A percentile compares a stretch with the other conserved stretches of the same genome.
Conservation (phyloP, 176 grass and related monocot species). For the Bolboschoenus planiculmis region DNA sequence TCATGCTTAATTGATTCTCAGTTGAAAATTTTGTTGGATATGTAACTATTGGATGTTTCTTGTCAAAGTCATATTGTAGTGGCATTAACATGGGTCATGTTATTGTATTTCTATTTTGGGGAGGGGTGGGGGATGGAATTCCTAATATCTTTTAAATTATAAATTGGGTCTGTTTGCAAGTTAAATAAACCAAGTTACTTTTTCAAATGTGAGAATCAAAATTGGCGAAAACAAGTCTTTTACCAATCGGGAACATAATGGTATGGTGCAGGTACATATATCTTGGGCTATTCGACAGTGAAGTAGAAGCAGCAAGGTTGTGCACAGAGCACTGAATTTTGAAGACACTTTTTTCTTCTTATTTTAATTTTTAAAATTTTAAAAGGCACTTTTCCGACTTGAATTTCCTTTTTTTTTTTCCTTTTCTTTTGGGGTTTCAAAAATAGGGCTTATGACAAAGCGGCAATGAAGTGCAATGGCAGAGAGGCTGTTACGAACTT, state of each 20-base stretch:
- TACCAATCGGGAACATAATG: constrained; percentile 50
- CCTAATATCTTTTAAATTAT: not conserved
- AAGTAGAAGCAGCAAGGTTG: constrained; percentile 99
- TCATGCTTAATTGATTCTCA: constrained; percentile 7
- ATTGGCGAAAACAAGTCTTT: constrained; percentile 40
- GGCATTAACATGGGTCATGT: not conserved
- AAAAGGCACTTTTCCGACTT: constrained; percentile 41
- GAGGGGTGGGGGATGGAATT: not conserved
- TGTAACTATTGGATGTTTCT: not conserved
- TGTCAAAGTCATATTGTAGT: not conserved
- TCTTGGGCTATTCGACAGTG: constrained; percentile 99
- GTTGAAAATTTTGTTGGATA: constrained; percentile 10
- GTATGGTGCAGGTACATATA: constrained; percentile 99
- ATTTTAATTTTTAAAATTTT: constrained; percentile 30
- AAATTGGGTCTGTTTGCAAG: not conserved
- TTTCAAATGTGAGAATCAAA: constrained; percentile 18
- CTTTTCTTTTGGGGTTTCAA: constrained; percentile 26
- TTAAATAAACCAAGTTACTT: not conserved
- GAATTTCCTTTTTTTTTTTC: constrained; percentile 45
- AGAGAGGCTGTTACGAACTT: constrained; percentile 95
- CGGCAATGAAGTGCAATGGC: constrained; percentile 95
- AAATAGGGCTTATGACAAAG: constrained; percentile 94
- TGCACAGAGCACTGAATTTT: constrained; percentile 44
- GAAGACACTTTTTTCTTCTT: constrained; percentile 15
- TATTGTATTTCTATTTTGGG: not conserved